A percentile compares a stretch with the other conserved stretches of the same genome.
Evolutionary conservation across 2,329 filamentous ascomycete species (phyloP).

Genomic region (Colletotrichum cordylinicola): DNA sequence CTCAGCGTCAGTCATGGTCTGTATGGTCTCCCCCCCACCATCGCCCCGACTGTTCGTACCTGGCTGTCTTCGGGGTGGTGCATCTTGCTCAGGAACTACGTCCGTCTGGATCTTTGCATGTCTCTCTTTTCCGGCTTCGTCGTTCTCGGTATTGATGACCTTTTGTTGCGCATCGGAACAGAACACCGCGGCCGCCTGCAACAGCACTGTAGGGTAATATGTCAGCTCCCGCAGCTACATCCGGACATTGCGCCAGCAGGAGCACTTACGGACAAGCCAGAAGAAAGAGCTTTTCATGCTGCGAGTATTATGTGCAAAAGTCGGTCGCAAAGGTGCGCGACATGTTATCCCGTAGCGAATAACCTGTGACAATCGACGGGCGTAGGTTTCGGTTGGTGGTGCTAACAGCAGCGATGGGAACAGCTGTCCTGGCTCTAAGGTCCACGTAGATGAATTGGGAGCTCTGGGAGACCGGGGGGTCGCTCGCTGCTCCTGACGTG

Average conservation of each 20-base stretch:
- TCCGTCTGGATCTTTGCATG: slow-evolving; percentile 37
- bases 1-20: background rate
- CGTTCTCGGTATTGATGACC: slow-evolving; percentile 35
- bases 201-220: slow-evolving; percentile 44
- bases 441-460: slow-evolving; percentile 21
- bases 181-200: slow-evolving; percentile 46
- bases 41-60: slow-evolving; percentile 33
- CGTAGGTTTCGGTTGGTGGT: background rate
- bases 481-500: background rate
- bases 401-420: slow-evolving; percentile 1
- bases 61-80: slow-evolving; percentile 36
- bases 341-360: slow-evolving; percentile 17
- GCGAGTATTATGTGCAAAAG: slow-evolving; percentile 38
- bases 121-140: slow-evolving; percentile 34
- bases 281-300: slow-evolving; percentile 46
- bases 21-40: slow-evolving; percentile 1
- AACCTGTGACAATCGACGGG: background rate
- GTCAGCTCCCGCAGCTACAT: slow-evolving; percentile 1
- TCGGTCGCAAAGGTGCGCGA: slow-evolving; percentile 15
- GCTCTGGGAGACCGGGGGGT: background rate
- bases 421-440: slow-evolving; percentile 22
- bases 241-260: background rate
- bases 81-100: slow-evolving; percentile 31
- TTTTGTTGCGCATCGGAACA: slow-evolving; percentile 45
- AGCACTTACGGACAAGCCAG: slow-evolving; percentile 48